Base-by-base conservation (phyloP, 352 stramenopile genomes). In the Globisporangium perplexum region DNA sequence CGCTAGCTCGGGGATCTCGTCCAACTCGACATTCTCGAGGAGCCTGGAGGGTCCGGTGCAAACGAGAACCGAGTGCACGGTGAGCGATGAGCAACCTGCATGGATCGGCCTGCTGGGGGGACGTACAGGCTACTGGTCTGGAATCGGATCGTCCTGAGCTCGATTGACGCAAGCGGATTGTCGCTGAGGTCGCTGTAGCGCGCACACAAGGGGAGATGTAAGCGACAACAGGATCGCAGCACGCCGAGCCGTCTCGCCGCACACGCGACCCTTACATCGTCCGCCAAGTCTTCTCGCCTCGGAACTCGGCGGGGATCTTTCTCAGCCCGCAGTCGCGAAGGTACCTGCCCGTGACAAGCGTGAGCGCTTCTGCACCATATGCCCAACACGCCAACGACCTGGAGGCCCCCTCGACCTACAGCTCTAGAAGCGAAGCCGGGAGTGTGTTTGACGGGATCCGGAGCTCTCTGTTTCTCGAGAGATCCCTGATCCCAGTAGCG, bases 261-360 rank as follows among this genome's bases (percentile, higher is more conserved):
- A 7, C 11, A 24, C 28, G 17, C 6, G 39, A 18, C 7, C 5
- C 48, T 7, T 47, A 62, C 55, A 62, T 57, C 30, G 30, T 53
- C 26, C 48, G 55, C 55, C 55, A 62, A 18, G 41, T 47, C 15
- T 62, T 62, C 1, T 62, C 55, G 41, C 55, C 55, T 26, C 55
- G 55, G 17, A 62, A 62, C 33, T 62, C 55, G 22, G 55, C 48
- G 26, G 55, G 55, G 15, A 62, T 57, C 28, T 20, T 45, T 0
- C 6, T n/a, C 20, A 62, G 31, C 1, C 48, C 42, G 24, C 55
- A 62, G 42, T 53, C 48, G 35, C 55, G 55, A 23, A 62, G 44
- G 18, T 48, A 44, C 4, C 55, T 62, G n/a, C 1, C 18, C 10
- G 2, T 18, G 8, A 15, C 36, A 28, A 45, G 1, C 18, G 17